A percentile compares a stretch with the other conserved stretches of the same genome.
These are phyloP conservation scores for Aspergillus nidulans DNA, from an alignment of 495 filamentous ascomycete genomes.

Conservation along the genomic window DNA sequence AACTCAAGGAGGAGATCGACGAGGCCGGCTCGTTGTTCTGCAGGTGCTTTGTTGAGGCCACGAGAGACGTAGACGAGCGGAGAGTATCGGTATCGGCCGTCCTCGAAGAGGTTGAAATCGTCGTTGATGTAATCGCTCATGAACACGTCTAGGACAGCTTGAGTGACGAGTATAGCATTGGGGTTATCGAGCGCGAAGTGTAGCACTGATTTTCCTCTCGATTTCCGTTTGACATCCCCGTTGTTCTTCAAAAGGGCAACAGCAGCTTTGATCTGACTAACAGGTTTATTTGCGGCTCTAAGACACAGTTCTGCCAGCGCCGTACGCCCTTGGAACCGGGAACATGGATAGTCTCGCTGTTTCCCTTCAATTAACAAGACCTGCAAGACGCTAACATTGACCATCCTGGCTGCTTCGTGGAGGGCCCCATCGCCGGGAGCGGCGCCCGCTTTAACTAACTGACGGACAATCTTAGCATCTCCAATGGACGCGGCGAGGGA, in stretches of 20 bases:
- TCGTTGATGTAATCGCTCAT: conserved; percentile 7
- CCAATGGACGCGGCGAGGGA: conserved; percentile 1
- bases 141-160: conserved; percentile 6
- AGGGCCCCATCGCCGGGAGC: conserved; percentile 5
- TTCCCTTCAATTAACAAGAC: conserved; percentile 2
- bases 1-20: conserved; percentile 2
- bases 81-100: conserved; percentile 7
- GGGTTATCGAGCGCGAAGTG: conserved; percentile 9
- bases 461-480: neutral
- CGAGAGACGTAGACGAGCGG: conserved; percentile 4
- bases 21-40: neutral
- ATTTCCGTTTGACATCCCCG: conserved; percentile 9
- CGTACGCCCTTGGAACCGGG: conserved; percentile 5
- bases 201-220: conserved; percentile 3
- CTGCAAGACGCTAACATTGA: conserved; percentile 7
- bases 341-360: conserved; percentile 11
- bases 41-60: conserved; percentile 1
- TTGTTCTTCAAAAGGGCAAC: conserved; percentile 2
- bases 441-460: conserved; percentile 1
- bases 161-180: conserved; percentile 3
- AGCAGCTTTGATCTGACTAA: conserved; percentile 7
- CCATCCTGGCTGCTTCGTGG: conserved; percentile 8
- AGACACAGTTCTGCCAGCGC: conserved; percentile 8
- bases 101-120: conserved; percentile 10
- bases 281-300: neutral